Conservation (phyloP, 2,329 filamentous ascomycete genomes). For the Ophiostoma populinum region DNA sequence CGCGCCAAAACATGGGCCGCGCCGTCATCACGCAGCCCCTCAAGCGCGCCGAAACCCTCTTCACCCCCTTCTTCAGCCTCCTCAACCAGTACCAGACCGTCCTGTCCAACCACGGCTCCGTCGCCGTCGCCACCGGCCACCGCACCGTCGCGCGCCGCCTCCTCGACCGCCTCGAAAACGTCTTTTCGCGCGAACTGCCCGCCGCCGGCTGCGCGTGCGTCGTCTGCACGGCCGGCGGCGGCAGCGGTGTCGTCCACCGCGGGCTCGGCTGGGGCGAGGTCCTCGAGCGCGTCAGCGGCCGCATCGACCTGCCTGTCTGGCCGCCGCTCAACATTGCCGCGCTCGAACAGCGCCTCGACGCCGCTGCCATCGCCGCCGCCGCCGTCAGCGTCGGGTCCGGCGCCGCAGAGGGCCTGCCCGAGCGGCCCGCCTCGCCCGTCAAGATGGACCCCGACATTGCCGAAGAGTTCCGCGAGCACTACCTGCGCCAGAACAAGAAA, state of each 20-base stretch:
- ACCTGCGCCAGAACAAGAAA: conserved; percentile 80
- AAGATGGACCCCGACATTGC: conserved; percentile 87
- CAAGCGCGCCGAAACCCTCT: conserved; percentile 53
- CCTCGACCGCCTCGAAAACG: conserved; percentile 78
- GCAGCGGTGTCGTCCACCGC: conserved; percentile 37
- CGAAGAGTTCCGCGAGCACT: conserved; percentile 84
- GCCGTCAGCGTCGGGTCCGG: conserved; percentile 8
- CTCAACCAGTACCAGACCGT: conserved; percentile 77
- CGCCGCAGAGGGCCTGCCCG: conserved; percentile 19
- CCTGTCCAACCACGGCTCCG: conserved; percentile 64
- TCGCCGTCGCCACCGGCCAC: conserved; percentile 91
- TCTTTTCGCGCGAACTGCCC: conserved; percentile 85
- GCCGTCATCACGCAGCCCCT: conserved; percentile 40
- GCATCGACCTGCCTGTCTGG: conserved; percentile 73
- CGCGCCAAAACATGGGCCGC: conserved; percentile 31
- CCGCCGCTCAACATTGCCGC: conserved; percentile 65
- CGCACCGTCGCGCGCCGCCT: conserved; percentile 81
- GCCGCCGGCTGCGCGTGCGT: conserved; percentile 71
- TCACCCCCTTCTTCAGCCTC: conserved; percentile 65
- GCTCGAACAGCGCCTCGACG: conserved; percentile 41
- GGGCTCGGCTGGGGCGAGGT: conserved; percentile 93
- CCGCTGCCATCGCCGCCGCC: conserved; percentile 21
- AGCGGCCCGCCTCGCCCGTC: conserved; percentile 41
- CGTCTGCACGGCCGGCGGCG: conserved; percentile 51
- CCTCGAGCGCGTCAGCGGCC: conserved; percentile 77